Conservation (phyloP, 2,329 filamentous ascomycete genomes). For the Ophiostoma quercus region DNA sequence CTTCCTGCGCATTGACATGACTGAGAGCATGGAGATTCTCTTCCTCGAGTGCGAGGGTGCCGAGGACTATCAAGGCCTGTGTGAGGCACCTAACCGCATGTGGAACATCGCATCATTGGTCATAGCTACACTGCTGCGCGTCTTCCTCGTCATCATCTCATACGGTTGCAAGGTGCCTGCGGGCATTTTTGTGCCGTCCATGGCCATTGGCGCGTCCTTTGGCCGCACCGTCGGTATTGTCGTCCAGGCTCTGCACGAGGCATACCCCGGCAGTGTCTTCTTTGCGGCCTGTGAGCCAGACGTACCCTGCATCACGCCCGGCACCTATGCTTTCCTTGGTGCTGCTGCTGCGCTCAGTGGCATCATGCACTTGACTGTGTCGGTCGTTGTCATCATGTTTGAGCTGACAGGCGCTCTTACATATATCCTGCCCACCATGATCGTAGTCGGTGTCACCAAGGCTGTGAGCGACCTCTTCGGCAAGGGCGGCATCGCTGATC, state of each 20-base stretch:
- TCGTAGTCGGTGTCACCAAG: constrained; percentile 95
- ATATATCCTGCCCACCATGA: constrained; percentile 98
- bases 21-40: constrained; percentile 96
- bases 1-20: constrained; percentile 96
- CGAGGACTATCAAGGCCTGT: constrained; percentile 84
- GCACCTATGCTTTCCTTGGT: constrained; percentile 92
- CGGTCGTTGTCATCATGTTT: constrained; percentile 98
- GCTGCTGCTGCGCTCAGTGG: constrained; percentile 87
- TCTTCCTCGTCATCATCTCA: constrained; percentile 84
- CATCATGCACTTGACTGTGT: constrained; percentile 97
- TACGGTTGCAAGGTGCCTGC: constrained; percentile 98
- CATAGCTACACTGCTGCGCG: constrained; percentile 73
- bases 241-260: constrained; percentile 82
- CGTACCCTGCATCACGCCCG: constrained; percentile 91
- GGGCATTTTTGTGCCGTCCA: constrained; percentile 95
- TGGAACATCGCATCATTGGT: constrained; percentile 72
- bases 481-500: constrained; percentile 94
- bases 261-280: constrained; percentile 74
- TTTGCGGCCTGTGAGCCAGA: constrained; percentile 87
- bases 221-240: constrained; percentile 91
- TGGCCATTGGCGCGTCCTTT: constrained; percentile 94
- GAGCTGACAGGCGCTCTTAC: constrained; percentile 95
- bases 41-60: constrained; percentile 88
- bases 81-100: constrained; percentile 70
- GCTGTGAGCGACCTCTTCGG: constrained; percentile 84